These are phyloP conservation scores for Vigna hirtella DNA, from an alignment of 306 rosid species.

Conservation along the genomic window DNA sequence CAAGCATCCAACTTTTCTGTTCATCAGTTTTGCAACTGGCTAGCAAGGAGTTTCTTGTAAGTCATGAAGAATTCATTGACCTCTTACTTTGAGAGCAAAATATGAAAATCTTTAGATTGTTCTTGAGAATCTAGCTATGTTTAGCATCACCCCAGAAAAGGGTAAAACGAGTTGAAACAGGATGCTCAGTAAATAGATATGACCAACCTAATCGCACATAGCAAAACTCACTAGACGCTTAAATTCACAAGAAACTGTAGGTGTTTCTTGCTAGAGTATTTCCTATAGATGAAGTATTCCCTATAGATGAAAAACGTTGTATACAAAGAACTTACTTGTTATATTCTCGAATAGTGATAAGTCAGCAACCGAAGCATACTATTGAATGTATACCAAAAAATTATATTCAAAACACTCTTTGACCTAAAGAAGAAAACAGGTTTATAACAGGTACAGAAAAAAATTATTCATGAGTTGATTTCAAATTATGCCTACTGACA, in stretches of 20 bases:
- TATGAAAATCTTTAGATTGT: not conserved
- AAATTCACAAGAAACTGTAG: not conserved
- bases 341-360: conserved; percentile 1
- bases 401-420: conserved; percentile 5
- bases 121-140: not conserved
- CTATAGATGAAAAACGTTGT: not conserved
- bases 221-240: not conserved
- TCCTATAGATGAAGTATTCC: not conserved
- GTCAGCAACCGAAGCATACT: not conserved
- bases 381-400: conserved; percentile 9
- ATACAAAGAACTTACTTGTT: not conserved
- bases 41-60: not conserved
- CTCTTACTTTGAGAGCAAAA: not conserved
- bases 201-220: not conserved
- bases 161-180: not conserved
- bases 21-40: no score
- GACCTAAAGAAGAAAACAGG: conserved; percentile 29
- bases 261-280: not conserved
- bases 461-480: conserved; percentile 33
- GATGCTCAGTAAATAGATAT: not conserved
- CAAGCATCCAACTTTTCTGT: no score
- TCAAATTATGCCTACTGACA: conserved; percentile 39
- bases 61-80: not conserved
- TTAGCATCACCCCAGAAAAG: not conserved
- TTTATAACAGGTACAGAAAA: conserved; percentile 1